Evolutionary conservation across 2,329 filamentous ascomycete genomes (phyloP).

Genomic region (Botrytis medusae): DNA sequence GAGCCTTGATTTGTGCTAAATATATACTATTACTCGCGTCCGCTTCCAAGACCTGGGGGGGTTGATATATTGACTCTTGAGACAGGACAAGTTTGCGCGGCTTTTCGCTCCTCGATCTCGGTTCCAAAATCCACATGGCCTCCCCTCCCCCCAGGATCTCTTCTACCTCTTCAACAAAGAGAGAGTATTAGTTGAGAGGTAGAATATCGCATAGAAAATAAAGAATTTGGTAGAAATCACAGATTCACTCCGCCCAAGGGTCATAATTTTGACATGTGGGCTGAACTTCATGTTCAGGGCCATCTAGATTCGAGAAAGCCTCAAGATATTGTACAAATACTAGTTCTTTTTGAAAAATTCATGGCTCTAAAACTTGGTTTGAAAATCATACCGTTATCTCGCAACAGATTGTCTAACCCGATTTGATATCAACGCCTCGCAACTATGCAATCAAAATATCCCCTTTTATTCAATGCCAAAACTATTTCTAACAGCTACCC

Average conservation of each 20-base stretch:
- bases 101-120: background rate
- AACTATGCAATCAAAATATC: background rate
- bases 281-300: background rate
- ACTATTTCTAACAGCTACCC: constrained; percentile 65
- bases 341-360: background rate
- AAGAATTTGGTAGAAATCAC: background rate
- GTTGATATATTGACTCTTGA: background rate
- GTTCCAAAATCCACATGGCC: background rate
- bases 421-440: constrained; percentile 9
- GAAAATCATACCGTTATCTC: background rate
- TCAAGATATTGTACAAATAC: background rate
- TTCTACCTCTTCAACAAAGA: background rate
- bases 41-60: background rate
- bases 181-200: background rate
- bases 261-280: background rate
- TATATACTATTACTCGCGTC: background rate
- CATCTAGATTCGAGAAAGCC: background rate
- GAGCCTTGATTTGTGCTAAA: background rate
- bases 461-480: constrained; percentile 45
- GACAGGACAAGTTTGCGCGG: background rate
- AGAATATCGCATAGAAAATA: background rate
- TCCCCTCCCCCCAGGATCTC: background rate
- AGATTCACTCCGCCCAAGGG: background rate
- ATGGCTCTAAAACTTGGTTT: background rate
- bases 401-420: constrained; percentile 14